Conservation (phyloP, 1,284 basidiomycete species). For the Cutaneotrichosporon spelunceum region DNA sequence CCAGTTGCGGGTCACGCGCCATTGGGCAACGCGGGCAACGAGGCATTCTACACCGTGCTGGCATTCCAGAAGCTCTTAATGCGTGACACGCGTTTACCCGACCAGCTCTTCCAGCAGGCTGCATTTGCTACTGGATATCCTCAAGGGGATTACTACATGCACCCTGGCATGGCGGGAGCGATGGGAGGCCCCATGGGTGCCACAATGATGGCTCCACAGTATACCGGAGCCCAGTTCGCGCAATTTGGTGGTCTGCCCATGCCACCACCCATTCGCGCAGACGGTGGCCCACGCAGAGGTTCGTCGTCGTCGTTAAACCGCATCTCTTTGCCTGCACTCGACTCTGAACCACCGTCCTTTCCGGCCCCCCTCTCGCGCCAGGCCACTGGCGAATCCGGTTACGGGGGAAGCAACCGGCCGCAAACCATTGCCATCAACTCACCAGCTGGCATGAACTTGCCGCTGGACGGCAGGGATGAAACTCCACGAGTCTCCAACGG, state of each 20-base stretch:
- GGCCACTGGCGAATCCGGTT: conserved; percentile 18
- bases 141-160: conserved; percentile 7
- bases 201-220: neutral
- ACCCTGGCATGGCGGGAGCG: conserved; percentile 4
- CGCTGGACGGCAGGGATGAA: neutral
- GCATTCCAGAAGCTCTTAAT: conserved; percentile 52
- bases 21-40: conserved; percentile 51
- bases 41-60: conserved; percentile 51
- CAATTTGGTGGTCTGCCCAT: conserved; percentile 21
- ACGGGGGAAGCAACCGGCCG: conserved; percentile 7
- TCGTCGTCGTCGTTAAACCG: conserved; percentile 23
- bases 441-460: conserved; percentile 10
- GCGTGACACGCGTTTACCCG: conserved; percentile 44
- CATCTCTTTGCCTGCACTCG: conserved; percentile 15
- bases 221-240: conserved; percentile 11
- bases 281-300: conserved; percentile 9
- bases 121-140: conserved; percentile 18
- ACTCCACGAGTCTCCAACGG: conserved; percentile 6
- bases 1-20: conserved; percentile 46
- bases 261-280: conserved; percentile 22
- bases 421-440: conserved; percentile 10
- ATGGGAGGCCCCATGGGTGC: conserved; percentile 8
- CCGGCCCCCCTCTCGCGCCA: conserved; percentile 21
- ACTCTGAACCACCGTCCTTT: conserved; percentile 25
- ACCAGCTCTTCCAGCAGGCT: conserved; percentile 32